Evolutionary conservation across 345 rosid species (phyloP), one percentile per base, ranked within the genome.

Genomic region (Eucalyptus globulus): DNA sequence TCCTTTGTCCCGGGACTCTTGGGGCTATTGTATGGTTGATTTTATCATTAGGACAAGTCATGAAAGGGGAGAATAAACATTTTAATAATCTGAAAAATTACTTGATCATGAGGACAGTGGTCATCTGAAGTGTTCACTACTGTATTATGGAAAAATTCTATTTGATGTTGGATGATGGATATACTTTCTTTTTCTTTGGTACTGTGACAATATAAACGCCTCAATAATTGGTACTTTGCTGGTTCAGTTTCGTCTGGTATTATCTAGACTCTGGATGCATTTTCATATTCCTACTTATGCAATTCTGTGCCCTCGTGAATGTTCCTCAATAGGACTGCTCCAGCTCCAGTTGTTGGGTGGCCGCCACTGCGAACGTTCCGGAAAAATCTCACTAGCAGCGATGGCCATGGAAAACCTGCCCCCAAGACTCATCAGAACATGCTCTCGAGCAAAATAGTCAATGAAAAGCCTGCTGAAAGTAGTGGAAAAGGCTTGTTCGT

Each of bases 301-400:
- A 14, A 40, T 17, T 83, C 67, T 1, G 7, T 21, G 47, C 85
- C 29, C 47, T 76, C 85, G 43, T 21, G 45, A 40, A 37, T 40
- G 85, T 37, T 40, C 85, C 85, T 76, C 22, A 88, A 60, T 87
- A 98, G 99, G 91, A 95, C 93, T 89, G 99, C 99, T 88, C 96
- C 99, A 89, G 96, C 97, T 89, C 94, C 99, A 90, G 98, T 97
- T 44, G 99, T 98, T 88, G 99, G 99, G 49, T 98, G 99, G 99
- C 99, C 99, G 49, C 99, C 99, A 56, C 93, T 98, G 90, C 92
- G 99, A n/a, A 94, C 97, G 27, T 95, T 94, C 69, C 94, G 99
- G 95, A 98, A 95, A 95, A 96, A 98, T 89, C 93, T 98, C 89
- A 49, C 89, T 6, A 96, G 95, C 5, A 89, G 89, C 92, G 92